A percentile compares a stretch with the other conserved stretches of the same genome.
These are phyloP conservation scores for Phyllosticta ampelicida DNA, from an alignment of 2,329 filamentous ascomycete genomes.

Conservation along the genomic window DNA sequence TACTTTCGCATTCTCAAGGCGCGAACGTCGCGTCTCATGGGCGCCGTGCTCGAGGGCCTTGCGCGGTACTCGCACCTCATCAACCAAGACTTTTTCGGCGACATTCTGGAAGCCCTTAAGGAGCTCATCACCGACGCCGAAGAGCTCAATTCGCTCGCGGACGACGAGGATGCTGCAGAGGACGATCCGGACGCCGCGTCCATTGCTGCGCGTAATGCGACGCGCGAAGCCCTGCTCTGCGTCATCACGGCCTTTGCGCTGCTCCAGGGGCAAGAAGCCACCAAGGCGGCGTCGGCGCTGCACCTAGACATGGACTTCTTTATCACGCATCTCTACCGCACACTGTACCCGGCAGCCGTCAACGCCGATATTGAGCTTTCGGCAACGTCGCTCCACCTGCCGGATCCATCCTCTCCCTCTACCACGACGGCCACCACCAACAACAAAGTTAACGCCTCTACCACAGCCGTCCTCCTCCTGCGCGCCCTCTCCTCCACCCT, in stretches of 20 bases:
- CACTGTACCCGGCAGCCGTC: slow-evolving; percentile 65
- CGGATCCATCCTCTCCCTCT: slow-evolving; percentile 47
- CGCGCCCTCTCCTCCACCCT: slow-evolving; percentile 67
- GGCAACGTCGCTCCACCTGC: slow-evolving; percentile 62
- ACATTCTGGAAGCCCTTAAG: slow-evolving; percentile 86
- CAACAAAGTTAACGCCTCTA: slow-evolving; percentile 85
- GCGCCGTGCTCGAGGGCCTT: slow-evolving; percentile 88
- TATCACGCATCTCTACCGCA: slow-evolving; percentile 84
- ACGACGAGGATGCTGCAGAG: slow-evolving; percentile 35
- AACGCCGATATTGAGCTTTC: slow-evolving; percentile 78
- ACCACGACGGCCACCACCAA: slow-evolving; percentile 28
- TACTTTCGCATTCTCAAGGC: slow-evolving; percentile 93
- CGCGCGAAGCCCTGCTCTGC: slow-evolving; percentile 81
- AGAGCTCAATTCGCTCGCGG: slow-evolving; percentile 32
- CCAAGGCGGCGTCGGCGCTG: slow-evolving; percentile 68
- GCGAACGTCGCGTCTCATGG: slow-evolving; percentile 75
- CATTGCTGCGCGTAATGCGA: slow-evolving; percentile 55
- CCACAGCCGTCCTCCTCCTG: slow-evolving; percentile 83
- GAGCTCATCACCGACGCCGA: slow-evolving; percentile 73
- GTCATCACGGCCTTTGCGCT: slow-evolving; percentile 96
- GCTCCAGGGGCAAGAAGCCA: slow-evolving; percentile 83
- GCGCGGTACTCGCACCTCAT: slow-evolving; percentile 93
- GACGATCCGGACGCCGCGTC: slow-evolving; percentile 31
- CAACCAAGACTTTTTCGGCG: slow-evolving; percentile 98
- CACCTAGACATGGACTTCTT: slow-evolving; percentile 93